These are phyloP conservation scores for Cytidiella melzeri DNA, from an alignment of 768 basidiomycete genomes.

Conservation along the genomic window DNA sequence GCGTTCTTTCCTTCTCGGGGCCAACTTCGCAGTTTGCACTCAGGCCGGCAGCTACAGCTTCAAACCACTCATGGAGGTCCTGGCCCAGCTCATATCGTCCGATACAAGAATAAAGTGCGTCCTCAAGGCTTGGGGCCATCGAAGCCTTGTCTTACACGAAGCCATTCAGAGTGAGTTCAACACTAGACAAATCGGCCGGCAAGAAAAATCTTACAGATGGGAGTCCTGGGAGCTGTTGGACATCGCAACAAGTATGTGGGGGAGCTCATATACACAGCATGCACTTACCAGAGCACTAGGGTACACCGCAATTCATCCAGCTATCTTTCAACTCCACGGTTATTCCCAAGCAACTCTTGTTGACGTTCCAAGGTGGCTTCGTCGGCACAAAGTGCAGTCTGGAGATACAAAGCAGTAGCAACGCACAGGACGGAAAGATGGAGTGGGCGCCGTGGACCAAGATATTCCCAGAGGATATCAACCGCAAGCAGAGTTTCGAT, in stretches of 20 bases:
- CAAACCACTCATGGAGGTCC: background rate
- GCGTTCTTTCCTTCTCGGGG: too few relatives aligned
- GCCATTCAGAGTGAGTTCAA: constrained; percentile 76
- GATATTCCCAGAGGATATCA: constrained; percentile 77
- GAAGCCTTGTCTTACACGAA: too few relatives aligned
- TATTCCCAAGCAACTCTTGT: constrained; percentile 45
- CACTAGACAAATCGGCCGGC: constrained; percentile 64
- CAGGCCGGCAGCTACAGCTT: background rate
- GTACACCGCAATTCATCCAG: constrained; percentile 71
- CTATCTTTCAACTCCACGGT: constrained; percentile 50
- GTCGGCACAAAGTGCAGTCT: constrained; percentile 64
- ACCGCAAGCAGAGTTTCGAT: constrained; percentile 64
- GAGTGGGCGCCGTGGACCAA: constrained; percentile 47
- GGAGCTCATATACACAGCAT: background rate
- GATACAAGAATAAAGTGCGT: constrained; percentile 48
- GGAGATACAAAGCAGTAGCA: constrained; percentile 24
- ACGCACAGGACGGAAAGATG: constrained; percentile 23
- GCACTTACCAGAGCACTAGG: constrained; percentile 36
- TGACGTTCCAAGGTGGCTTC: constrained; percentile 87
- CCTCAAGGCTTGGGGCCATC: too few relatives aligned
- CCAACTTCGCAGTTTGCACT: too few relatives aligned
- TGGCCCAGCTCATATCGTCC: constrained; percentile 30
- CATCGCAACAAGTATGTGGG: constrained; percentile 60
- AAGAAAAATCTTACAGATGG: constrained; percentile 68
- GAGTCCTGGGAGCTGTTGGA: constrained; percentile 79